These are phyloP conservation scores for Niveomyces coronatus DNA, from an alignment of 2,329 filamentous ascomycete genomes.

Conservation along the genomic window DNA sequence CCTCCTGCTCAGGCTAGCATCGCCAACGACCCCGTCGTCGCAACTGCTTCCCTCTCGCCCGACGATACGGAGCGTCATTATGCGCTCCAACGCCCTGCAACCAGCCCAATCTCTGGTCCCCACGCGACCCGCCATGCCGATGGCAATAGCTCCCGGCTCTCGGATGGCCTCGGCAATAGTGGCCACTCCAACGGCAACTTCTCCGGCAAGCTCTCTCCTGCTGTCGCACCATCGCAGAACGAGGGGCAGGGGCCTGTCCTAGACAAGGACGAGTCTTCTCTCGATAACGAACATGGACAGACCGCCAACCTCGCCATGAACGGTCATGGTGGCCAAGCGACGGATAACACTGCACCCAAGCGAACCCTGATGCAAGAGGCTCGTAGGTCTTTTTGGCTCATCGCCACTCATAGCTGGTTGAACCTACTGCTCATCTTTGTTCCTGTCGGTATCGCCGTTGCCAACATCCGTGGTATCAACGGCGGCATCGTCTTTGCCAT, in stretches of 20 bases:
- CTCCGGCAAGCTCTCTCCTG: conserved; percentile 22
- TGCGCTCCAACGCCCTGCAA: conserved; percentile 12
- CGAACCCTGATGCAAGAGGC: conserved; percentile 37
- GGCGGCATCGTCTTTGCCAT: conserved; percentile 59
- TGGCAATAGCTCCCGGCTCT: conserved; percentile 12
- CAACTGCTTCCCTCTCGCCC: conserved; percentile 11
- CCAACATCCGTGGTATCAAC: conserved; percentile 40
- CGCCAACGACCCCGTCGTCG: conserved; percentile 15
- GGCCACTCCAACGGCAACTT: conserved; percentile 18
- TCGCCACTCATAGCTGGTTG: conserved; percentile 64
- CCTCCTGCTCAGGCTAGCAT: conserved; percentile 20
- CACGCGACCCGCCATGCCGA: conserved; percentile 13
- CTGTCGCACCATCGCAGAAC: conserved; percentile 35
- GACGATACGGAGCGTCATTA: background rate
- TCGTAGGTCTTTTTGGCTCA: conserved; percentile 40
- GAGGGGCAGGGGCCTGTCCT: conserved; percentile 48
- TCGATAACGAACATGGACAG: conserved; percentile 10
- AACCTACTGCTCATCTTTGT: conserved; percentile 71
- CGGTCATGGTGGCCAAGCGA: conserved; percentile 23
- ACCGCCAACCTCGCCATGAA: conserved; percentile 20
- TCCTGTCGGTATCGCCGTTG: conserved; percentile 61
- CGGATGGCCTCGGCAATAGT: conserved; percentile 13
- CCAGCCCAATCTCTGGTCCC: conserved; percentile 12
- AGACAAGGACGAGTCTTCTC: conserved; percentile 21
- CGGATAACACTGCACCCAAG: conserved; percentile 20